phyloP scores from a whole-genome alignment of 179 eudicot genomes.

The Patellifolia procumbens region DNA sequence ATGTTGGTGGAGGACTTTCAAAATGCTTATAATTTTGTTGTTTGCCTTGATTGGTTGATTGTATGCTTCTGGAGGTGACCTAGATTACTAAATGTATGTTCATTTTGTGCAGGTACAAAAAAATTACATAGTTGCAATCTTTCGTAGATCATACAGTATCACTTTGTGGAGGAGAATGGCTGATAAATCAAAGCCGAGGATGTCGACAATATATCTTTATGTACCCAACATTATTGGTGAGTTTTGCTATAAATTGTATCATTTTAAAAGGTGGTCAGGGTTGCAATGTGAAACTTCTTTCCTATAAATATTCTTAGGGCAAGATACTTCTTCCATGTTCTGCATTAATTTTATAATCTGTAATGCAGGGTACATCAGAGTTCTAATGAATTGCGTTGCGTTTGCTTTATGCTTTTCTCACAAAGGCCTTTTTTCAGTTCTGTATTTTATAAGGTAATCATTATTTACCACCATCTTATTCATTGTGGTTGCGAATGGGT shows the following conservation, averaged over 20 bases:
- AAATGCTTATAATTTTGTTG: too few relatives aligned
- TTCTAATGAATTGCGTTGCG: slow-evolving; percentile 74
- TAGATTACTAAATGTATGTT: background rate
- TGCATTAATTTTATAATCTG: background rate
- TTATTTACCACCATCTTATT: background rate
- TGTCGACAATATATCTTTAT: slow-evolving; percentile 2
- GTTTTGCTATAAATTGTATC: background rate
- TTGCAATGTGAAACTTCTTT: too few relatives aligned
- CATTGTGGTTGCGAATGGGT: background rate
- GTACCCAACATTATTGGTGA: slow-evolving; percentile 12
- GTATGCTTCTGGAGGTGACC: too few relatives aligned
- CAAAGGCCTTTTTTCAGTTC: slow-evolving; percentile 67
- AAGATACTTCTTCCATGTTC: too few relatives aligned
- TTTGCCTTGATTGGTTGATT: too few relatives aligned
- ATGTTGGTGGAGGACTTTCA: too few relatives aligned
- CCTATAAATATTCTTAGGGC: too few relatives aligned
- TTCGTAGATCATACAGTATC: background rate
- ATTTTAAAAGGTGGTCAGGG: too few relatives aligned
- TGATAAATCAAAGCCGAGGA: slow-evolving; percentile 7
- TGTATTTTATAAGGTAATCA: slow-evolving; percentile 70
- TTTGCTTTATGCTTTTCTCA: slow-evolving; percentile 72
- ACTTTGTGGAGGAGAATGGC: slow-evolving; percentile 1
- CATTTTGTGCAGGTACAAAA: background rate
- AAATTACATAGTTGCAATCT: background rate
- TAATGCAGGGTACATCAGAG: slow-evolving; percentile 70